A percentile compares a stretch with the other conserved stretches of the same genome.
These are phyloP conservation scores for Acacia pycnantha DNA, from an alignment of 331 rosid species.

Conservation along the genomic window DNA sequence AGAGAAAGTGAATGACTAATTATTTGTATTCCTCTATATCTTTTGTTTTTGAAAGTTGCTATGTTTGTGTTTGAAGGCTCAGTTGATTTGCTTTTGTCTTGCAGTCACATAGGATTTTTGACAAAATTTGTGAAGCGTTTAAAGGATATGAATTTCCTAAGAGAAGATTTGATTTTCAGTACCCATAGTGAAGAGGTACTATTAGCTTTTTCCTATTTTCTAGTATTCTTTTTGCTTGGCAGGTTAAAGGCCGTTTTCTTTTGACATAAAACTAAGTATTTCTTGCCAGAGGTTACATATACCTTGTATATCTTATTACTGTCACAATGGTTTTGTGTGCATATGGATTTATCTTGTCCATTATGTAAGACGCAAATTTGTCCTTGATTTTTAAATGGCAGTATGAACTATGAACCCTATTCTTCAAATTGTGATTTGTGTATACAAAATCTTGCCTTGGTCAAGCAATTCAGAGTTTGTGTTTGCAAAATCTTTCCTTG, in stretches of 20 bases:
- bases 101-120: conserved; percentile 88
- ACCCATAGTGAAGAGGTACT: conserved; percentile 87
- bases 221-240: conserved; percentile 16
- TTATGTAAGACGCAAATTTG: neutral
- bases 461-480: neutral
- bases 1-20: conserved; percentile 17
- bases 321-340: neutral
- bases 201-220: conserved; percentile 12
- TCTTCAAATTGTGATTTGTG: neutral
- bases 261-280: neutral
- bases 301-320: neutral
- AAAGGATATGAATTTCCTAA: conserved; percentile 75
- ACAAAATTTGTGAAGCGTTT: conserved; percentile 61
- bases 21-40: conserved; percentile 2
- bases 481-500: neutral
- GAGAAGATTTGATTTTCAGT: conserved; percentile 89
- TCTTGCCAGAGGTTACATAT: neutral
- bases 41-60: conserved; percentile 12
- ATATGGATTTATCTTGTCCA: neutral
- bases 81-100: conserved; percentile 31
- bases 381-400: neutral
- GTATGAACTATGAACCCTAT: neutral
- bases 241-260: neutral
- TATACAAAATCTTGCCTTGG: neutral
- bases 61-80: conserved; percentile 17